Base-by-base conservation (phyloP, 106 monocot genomes). In the Hemerocallis citrina region DNA sequence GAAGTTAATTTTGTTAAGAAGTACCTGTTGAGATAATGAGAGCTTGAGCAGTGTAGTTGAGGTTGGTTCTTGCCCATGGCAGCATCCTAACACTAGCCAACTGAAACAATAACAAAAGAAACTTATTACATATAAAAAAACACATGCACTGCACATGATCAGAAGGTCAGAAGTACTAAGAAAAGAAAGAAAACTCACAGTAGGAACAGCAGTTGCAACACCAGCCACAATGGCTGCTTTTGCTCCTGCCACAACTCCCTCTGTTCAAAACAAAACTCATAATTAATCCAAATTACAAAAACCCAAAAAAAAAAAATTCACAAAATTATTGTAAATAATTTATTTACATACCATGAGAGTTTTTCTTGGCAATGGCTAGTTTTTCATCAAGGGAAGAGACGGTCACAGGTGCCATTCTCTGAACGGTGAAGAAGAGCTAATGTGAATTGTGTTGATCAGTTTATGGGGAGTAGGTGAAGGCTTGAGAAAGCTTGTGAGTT, bases 81-180 rank as follows among this genome's bases (percentile, higher is more conserved):
- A 93, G 74, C 93, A 93, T 88, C 60, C 85, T 76, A 34, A 79
- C 88, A 28, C 88, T 93, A 6, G 93, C 93, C 61, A 88, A 30
- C 92, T 93, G 68, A 34, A 36, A 3, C 30, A 38, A 15, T n/a
- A n/a, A n/a, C 29, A 52, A 37, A 34, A n/a, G n/a, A n/a, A n/a
- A n/a, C n/a, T n/a, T 41, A 41, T 9, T 41, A 9, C 40, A 41
- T 25, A 5, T 27, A 52, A 52, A 52, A 5, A 28, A 9, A 14
- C 11, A 41, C 11, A 41, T 14, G 14, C 14, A 14, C 40, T 9
- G 7, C 40, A 41, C 0, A n/a, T n/a, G n/a, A n/a, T n/a, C n/a
- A n/a, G n/a, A n/a, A n/a, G n/a, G n/a, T n/a, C n/a, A n/a, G n/a
- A n/a, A n/a, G n/a, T n/a, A n/a, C n/a, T n/a, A 24, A 12, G 28